Percentiles rank a stretch among this genome's conserved stretches.
Conservation (phyloP, 2,329 filamentous ascomycete species). For the Hortaea werneckii region DNA sequence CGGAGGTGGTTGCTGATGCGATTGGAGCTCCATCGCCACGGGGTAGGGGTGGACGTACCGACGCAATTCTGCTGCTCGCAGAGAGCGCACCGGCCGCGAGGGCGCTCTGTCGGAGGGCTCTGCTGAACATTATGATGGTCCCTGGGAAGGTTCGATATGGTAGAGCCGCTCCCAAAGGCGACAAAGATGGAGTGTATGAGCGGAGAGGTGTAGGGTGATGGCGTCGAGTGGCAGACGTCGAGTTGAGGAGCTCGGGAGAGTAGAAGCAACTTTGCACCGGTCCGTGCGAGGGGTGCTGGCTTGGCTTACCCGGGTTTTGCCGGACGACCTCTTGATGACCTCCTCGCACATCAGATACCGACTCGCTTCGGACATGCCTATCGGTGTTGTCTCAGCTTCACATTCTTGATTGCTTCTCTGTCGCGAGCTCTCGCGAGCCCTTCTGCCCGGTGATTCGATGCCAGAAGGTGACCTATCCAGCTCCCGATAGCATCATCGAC, state of each 20-base stretch:
- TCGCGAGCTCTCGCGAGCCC: too few relatives aligned
- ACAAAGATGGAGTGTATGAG: slow-evolving; percentile 1
- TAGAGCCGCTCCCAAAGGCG: slow-evolving; percentile 21
- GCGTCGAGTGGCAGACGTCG: not conserved
- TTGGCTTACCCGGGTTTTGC: not conserved
- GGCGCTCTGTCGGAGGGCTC: slow-evolving; percentile 93
- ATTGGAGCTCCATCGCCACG: slow-evolving; percentile 36
- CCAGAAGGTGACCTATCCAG: not conserved
- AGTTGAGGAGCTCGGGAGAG: slow-evolving; percentile 1
- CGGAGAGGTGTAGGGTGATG: slow-evolving; percentile 2
- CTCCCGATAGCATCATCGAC: not conserved
- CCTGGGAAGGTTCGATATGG: slow-evolving; percentile 31
- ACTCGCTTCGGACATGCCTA: too few relatives aligned
- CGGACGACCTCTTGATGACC: too few relatives aligned
- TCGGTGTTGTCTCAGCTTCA: too few relatives aligned
- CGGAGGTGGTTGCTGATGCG: slow-evolving; percentile 19
- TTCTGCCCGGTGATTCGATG: too few relatives aligned
- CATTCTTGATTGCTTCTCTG: too few relatives aligned
- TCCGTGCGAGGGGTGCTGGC: not conserved
- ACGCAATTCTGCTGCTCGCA: slow-evolving; percentile 81
- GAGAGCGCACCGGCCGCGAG: slow-evolving; percentile 90
- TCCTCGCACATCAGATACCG: too few relatives aligned
- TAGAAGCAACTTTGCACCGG: not conserved
- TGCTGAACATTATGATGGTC: slow-evolving; percentile 80
- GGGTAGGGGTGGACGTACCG: slow-evolving; percentile 59